These are phyloP conservation scores for Sugiyamaella qingdaonensis DNA, from an alignment of 805 yeast genomes.

Conservation along the genomic window DNA sequence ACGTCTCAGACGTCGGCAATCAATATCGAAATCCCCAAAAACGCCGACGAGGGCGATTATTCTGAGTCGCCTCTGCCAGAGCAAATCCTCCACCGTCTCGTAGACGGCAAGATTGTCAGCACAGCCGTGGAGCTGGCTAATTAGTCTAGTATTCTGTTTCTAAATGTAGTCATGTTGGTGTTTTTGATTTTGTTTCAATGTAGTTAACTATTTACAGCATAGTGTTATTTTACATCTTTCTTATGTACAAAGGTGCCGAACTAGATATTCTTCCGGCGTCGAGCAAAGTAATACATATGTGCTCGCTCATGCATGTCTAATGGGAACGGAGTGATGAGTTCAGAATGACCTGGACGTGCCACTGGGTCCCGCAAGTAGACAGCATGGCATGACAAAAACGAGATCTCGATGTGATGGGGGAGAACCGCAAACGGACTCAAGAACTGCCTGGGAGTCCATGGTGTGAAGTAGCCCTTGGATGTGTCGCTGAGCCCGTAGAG, in stretches of 20 bases:
- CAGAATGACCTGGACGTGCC: slow-evolving; percentile 95
- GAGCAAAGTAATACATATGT: slow-evolving; percentile 70
- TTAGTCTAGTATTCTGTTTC: slow-evolving; percentile 28
- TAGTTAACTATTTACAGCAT: too few relatives aligned
- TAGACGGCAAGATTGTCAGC: slow-evolving; percentile 57
- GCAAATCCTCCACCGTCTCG: slow-evolving; percentile 74
- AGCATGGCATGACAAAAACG: slow-evolving; percentile 90
- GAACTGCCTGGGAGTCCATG: slow-evolving; percentile 94
- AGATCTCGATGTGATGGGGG: slow-evolving; percentile 88
- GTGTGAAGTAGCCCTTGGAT: slow-evolving; percentile 82
- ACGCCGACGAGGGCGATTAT: slow-evolving; percentile 54
- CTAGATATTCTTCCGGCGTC: slow-evolving; percentile 32
- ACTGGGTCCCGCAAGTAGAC: slow-evolving; percentile 96
- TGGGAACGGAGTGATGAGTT: slow-evolving; percentile 87
- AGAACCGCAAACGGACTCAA: slow-evolving; percentile 86
- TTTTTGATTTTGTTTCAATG: not conserved
- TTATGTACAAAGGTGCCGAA: not conserved
- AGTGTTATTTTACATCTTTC: too few relatives aligned
- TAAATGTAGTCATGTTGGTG: not conserved
- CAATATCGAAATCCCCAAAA: slow-evolving; percentile 77
- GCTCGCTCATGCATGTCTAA: slow-evolving; percentile 85
- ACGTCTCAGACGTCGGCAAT: slow-evolving; percentile 82
- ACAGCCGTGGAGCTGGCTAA: slow-evolving; percentile 82
- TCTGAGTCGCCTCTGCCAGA: slow-evolving; percentile 85
- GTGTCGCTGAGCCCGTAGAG: slow-evolving; percentile 79